Evolutionary conservation across 108 stramenopile genomes (phyloP).

Genomic region (Fragilariopsis cylindrus): DNA sequence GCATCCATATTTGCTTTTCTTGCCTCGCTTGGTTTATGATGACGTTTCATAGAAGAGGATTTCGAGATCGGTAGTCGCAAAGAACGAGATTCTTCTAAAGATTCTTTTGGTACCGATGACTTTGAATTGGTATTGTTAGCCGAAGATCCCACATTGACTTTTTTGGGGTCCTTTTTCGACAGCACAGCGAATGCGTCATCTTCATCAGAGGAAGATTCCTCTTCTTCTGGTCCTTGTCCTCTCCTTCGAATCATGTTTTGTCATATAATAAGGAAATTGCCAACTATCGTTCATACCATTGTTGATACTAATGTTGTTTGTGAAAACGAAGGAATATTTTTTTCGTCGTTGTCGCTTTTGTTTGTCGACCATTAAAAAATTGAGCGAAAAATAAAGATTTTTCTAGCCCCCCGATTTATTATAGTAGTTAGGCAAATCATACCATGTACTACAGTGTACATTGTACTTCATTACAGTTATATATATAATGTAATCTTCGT

Average conservation of each 20-base stretch:
- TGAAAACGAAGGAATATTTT: too few relatives aligned
- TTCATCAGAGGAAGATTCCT: slow-evolving; percentile 34
- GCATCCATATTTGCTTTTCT: slow-evolving; percentile 84
- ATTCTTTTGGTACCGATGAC: not conserved
- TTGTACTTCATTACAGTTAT: too few relatives aligned
- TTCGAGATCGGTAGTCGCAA: slow-evolving; percentile 15
- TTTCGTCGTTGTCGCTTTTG: too few relatives aligned
- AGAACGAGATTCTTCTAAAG: not conserved
- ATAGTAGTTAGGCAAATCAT: too few relatives aligned
- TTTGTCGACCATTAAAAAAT: too few relatives aligned
- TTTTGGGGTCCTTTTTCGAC: slow-evolving; percentile 19
- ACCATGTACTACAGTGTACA: too few relatives aligned
- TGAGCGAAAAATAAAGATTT: too few relatives aligned
- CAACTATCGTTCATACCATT: not conserved
- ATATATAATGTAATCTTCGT: too few relatives aligned
- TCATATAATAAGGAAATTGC: not conserved
- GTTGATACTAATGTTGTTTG: too few relatives aligned
- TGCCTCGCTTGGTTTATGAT: slow-evolving; percentile 45
- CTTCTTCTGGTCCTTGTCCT: slow-evolving; percentile 29
- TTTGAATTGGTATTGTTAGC: not conserved
- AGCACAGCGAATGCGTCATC: slow-evolving; percentile 50
- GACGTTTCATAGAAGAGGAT: slow-evolving; percentile 64
- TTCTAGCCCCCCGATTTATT: too few relatives aligned
- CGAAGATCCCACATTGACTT: slow-evolving; percentile 3
- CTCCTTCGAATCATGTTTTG: slow-evolving; percentile 33